Percentiles rank a stretch among this genome's conserved stretches.
Conservation (phyloP, 495 filamentous ascomycete species). For the Achaetomiella virescens region DNA sequence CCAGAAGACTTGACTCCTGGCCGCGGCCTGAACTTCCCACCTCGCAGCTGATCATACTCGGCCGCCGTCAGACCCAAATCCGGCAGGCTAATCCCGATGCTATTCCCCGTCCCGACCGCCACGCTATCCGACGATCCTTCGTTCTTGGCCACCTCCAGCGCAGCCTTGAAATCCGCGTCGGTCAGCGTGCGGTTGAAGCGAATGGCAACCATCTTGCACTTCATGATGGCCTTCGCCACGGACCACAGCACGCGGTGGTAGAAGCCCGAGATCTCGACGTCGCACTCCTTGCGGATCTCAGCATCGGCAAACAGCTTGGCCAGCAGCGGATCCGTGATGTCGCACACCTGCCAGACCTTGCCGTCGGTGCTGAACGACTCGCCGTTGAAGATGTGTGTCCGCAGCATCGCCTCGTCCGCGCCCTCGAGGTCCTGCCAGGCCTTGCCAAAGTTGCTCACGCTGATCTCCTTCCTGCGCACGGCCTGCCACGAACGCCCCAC, state of each 20-base stretch:
- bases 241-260: slow-evolving; percentile 69
- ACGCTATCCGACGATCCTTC: slow-evolving; percentile 30
- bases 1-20: slow-evolving; percentile 17
- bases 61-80: slow-evolving; percentile 47
- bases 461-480: slow-evolving; percentile 25
- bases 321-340: slow-evolving; percentile 75
- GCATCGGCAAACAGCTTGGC: slow-evolving; percentile 45
- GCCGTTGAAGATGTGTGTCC: slow-evolving; percentile 78
- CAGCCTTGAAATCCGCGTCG: slow-evolving; percentile 46
- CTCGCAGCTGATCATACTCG: slow-evolving; percentile 29
- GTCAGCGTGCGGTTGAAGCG: slow-evolving; percentile 37
- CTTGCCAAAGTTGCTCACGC: slow-evolving; percentile 30
- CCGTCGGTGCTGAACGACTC: slow-evolving; percentile 60
- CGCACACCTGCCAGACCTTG: slow-evolving; percentile 88
- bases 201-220: slow-evolving; percentile 62
- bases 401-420: slow-evolving; percentile 30
- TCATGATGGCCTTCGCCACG: slow-evolving; percentile 81
- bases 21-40: slow-evolving; percentile 26
- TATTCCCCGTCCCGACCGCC: slow-evolving; percentile 19
- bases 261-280: slow-evolving; percentile 68
- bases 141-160: slow-evolving; percentile 35
- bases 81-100: slow-evolving; percentile 45
- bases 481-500: slow-evolving; percentile 44
- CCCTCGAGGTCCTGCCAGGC: slow-evolving; percentile 31
- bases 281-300: slow-evolving; percentile 43